These are phyloP conservation scores for Coemansia sp. DNA, from an alignment of 192 early-diverging fungal genomes.

Conservation along the genomic window DNA sequence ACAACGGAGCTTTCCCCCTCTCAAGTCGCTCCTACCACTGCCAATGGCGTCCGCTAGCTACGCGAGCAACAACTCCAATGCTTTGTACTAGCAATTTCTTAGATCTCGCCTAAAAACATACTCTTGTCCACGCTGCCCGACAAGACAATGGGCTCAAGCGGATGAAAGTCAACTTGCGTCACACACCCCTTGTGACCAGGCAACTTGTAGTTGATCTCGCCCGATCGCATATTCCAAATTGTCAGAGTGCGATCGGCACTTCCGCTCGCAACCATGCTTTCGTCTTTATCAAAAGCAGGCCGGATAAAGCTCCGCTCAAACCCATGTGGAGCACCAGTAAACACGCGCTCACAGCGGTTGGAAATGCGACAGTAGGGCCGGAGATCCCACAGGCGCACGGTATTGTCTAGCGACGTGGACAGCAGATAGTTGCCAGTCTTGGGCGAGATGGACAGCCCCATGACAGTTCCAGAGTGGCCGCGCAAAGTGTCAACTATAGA, in stretches of 20 bases:
- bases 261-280: slow-evolving; percentile 79
- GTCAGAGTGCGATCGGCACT: slow-evolving; percentile 85
- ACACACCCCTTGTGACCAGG: slow-evolving; percentile 95
- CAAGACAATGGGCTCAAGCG: slow-evolving; percentile 81
- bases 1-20: too few species aligned
- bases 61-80: too few species aligned
- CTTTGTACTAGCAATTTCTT: background rate
- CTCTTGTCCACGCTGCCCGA: slow-evolving; percentile 85
- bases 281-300: slow-evolving; percentile 87
- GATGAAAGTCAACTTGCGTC: slow-evolving; percentile 92
- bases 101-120: slow-evolving; percentile 84
- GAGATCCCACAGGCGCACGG: slow-evolving; percentile 92
- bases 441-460: slow-evolving; percentile 79
- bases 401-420: slow-evolving; percentile 93
- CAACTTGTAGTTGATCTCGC: slow-evolving; percentile 86
- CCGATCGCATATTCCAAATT: slow-evolving; percentile 79
- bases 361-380: slow-evolving; percentile 73
- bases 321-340: slow-evolving; percentile 89
- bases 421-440: slow-evolving; percentile 77
- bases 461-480: slow-evolving; percentile 89
- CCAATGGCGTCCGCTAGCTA: too few species aligned
- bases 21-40: too few species aligned
- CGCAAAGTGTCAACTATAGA: slow-evolving; percentile 61
- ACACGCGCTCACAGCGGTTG: slow-evolving; percentile 73
- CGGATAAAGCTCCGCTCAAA: slow-evolving; percentile 92